These are phyloP conservation scores for Flaveria sonorensis DNA, from an alignment of 129 eudicot species.

Conservation along the genomic window DNA sequence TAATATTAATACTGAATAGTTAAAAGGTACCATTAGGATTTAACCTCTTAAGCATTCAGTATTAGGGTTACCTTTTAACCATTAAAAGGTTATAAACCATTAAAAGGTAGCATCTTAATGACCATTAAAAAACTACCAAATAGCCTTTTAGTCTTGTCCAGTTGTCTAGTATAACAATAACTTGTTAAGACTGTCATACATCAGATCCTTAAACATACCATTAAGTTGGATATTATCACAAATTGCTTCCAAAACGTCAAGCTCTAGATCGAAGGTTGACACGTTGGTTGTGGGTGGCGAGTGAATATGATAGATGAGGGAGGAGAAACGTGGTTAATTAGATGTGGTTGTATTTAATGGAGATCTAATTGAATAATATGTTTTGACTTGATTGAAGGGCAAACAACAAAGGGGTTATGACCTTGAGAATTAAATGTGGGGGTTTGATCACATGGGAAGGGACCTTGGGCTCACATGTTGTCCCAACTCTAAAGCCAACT, in stretches of 20 bases:
- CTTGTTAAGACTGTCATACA: background rate
- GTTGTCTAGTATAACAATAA: background rate
- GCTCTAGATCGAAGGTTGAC: conserved; percentile 19
- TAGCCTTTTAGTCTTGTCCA: conserved; percentile 16
- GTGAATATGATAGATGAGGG: conserved; percentile 11
- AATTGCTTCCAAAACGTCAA: conserved; percentile 2
- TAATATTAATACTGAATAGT: too few relatives aligned
- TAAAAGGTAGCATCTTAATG: too few relatives aligned
- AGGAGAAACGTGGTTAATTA: conserved; percentile 20
- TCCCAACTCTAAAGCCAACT: background rate
- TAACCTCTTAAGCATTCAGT: too few relatives aligned
- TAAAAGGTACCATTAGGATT: too few relatives aligned
- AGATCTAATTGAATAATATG: conserved; percentile 12
- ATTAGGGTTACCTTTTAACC: too few relatives aligned
- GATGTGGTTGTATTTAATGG: conserved; percentile 11
- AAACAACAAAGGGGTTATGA: conserved; percentile 21
- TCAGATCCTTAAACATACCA: background rate
- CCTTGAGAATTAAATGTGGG: conserved; percentile 17
- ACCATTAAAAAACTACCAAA: too few relatives aligned
- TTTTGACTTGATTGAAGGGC: conserved; percentile 9
- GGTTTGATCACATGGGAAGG: conserved; percentile 36
- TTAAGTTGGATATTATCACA: conserved; percentile 1
- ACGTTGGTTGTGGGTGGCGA: background rate
- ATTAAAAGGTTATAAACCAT: too few relatives aligned
- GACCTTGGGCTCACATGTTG: conserved; percentile 26